Conservation (phyloP, 176 grass and related monocot genomes). For the Otatea glauca region DNA sequence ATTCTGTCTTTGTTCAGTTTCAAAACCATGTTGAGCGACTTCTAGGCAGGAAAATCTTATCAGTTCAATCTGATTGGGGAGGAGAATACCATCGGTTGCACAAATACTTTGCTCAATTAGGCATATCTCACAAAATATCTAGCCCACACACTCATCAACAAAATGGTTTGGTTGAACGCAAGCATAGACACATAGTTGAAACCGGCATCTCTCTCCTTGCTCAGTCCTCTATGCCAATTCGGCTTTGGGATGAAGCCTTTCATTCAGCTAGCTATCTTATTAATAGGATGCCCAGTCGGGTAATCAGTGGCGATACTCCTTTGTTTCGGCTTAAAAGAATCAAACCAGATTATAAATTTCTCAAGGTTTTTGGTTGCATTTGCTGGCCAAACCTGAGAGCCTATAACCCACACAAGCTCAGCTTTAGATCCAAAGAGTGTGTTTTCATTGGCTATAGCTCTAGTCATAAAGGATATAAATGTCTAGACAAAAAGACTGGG, state of each 20-base stretch:
- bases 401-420: neutral
- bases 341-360: neutral
- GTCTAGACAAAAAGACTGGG: too few relatives aligned
- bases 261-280: neutral
- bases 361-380: neutral
- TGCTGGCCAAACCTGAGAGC: neutral
- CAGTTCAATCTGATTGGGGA: neutral
- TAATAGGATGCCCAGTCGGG: neutral
- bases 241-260: neutral
- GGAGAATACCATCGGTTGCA: too few relatives aligned
- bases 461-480: too few relatives aligned
- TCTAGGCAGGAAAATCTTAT: rapidly evolving
- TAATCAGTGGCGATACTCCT: neutral
- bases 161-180: too few relatives aligned
- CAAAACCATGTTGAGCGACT: neutral
- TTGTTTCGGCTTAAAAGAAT: neutral
- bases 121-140: too few relatives aligned
- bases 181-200: too few relatives aligned
- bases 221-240: too few relatives aligned
- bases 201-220: too few relatives aligned
- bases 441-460: rapidly evolving
- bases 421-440: neutral
- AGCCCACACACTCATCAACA: too few relatives aligned
- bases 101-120: too few relatives aligned
- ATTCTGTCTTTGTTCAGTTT: rapidly evolving